These are phyloP conservation scores for Mycena venus DNA, from an alignment of 768 basidiomycete genomes.

Conservation along the genomic window DNA sequence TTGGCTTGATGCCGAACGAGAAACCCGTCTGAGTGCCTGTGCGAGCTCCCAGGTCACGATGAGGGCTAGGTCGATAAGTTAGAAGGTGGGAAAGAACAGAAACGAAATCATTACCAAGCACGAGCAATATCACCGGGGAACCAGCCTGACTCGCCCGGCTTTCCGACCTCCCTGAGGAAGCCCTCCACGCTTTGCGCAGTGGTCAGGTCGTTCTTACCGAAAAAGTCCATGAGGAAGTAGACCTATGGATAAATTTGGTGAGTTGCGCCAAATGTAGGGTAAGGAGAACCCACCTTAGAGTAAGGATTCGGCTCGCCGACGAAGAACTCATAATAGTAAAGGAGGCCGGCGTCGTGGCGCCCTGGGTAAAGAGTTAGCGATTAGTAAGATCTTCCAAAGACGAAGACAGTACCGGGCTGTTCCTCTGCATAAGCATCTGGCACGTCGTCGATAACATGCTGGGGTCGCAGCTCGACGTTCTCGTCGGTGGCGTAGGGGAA, in stretches of 20 bases:
- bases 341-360: slow-evolving; percentile 21
- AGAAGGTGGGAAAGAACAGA: not conserved
- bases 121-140: slow-evolving; percentile 27
- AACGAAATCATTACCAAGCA: slow-evolving; percentile 17
- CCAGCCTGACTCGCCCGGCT: slow-evolving; percentile 32
- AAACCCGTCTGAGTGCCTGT: slow-evolving; percentile 30
- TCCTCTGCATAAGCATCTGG: slow-evolving; percentile 13
- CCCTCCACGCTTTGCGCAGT: slow-evolving; percentile 22
- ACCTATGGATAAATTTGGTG: not conserved
- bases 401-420: slow-evolving; percentile 11
- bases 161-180: slow-evolving; percentile 31
- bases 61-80: slow-evolving; percentile 2
- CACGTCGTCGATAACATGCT: slow-evolving; percentile 25
- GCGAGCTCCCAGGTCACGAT: slow-evolving; percentile 19
- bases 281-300: not conserved
- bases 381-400: too few species aligned
- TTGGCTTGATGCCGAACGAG: slow-evolving; percentile 32
- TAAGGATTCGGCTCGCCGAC: slow-evolving; percentile 6
- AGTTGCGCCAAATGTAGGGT: too few species aligned
- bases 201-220: slow-evolving; percentile 9
- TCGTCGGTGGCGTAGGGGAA: slow-evolving; percentile 32
- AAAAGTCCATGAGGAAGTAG: slow-evolving; percentile 25
- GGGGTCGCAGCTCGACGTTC: slow-evolving; percentile 10
- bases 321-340: slow-evolving; percentile 15
- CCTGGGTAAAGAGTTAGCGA: too few species aligned